These are phyloP conservation scores for Paraphaeosphaeria minitans DNA, from an alignment of 2,329 filamentous ascomycete genomes.

Conservation along the genomic window DNA sequence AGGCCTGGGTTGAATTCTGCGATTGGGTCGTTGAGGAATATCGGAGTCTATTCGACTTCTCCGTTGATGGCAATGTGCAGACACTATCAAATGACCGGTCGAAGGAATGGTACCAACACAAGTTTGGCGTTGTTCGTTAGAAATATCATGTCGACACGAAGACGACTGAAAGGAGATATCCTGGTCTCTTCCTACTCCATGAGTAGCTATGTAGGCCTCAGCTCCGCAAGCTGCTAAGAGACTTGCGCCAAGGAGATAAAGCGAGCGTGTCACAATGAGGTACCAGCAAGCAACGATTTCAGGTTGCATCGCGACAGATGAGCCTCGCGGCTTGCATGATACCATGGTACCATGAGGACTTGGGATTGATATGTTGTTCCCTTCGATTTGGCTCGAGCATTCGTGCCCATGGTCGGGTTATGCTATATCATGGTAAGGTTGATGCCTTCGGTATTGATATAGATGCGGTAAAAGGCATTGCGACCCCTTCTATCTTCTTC, in stretches of 20 bases:
- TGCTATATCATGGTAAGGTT: neutral
- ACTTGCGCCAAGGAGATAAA: neutral
- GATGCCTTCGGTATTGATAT: neutral
- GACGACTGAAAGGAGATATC: neutral
- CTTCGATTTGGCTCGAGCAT: neutral
- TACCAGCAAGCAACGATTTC: neutral
- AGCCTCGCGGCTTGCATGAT: neutral
- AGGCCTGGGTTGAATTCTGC: conserved; percentile 65
- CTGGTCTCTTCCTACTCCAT: neutral
- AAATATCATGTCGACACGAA: neutral
- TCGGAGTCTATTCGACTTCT: neutral
- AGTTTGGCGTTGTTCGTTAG: neutral
- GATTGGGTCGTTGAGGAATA: conserved; percentile 46
- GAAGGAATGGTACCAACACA: neutral
- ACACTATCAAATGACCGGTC: neutral
- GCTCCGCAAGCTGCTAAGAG: neutral
- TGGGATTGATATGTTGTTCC: neutral
- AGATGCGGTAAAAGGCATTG: neutral
- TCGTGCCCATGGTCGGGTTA: neutral
- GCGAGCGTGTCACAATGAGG: neutral
- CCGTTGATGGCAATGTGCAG: neutral
- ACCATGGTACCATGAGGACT: neutral
- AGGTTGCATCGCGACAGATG: neutral
- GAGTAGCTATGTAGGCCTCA: neutral
- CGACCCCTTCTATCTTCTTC: neutral